Percentiles rank a stretch among this genome's conserved stretches.
Conservation (phyloP, 805 yeast genomes). For the Myxozyma kluyveri region DNA sequence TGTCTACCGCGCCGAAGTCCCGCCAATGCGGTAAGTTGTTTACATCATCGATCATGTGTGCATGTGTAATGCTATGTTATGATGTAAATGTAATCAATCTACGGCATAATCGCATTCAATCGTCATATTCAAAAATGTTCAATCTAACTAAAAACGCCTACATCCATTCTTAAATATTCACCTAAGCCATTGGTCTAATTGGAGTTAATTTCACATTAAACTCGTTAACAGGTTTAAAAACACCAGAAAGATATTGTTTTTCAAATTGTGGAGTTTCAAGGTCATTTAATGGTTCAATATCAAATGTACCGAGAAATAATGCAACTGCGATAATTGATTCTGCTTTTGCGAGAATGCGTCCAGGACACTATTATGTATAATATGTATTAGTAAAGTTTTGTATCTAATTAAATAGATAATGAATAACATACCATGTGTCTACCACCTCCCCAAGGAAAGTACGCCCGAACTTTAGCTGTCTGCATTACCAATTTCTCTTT, state of each 20-base stretch:
- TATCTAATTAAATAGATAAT: neutral
- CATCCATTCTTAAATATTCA: no score
- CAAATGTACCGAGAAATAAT: conserved; percentile 7
- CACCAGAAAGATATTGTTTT: neutral
- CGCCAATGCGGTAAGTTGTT: no score
- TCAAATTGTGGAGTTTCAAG: neutral
- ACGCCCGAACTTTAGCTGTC: conserved; percentile 13
- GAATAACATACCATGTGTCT: conserved; percentile 9
- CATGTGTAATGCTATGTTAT: no score
- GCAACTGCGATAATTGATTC: conserved; percentile 13
- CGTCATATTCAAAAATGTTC: no score
- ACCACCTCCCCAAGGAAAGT: conserved; percentile 27
- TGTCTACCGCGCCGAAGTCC: no score
- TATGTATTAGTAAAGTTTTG: neutral
- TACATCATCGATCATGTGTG: no score
- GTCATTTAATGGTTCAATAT: conserved; percentile 9
- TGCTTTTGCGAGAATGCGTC: conserved; percentile 10
- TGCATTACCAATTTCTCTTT: conserved; percentile 6
- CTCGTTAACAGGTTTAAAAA: neutral
- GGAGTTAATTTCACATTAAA: neutral
- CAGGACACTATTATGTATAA: conserved; percentile 14
- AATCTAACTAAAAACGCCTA: no score
- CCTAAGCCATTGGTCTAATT: no score
- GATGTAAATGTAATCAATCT: no score
- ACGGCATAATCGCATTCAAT: no score